Evolutionary conservation across 192 early-diverging fungal species (phyloP).

Genomic region (Umbelopsis isabellina): DNA sequence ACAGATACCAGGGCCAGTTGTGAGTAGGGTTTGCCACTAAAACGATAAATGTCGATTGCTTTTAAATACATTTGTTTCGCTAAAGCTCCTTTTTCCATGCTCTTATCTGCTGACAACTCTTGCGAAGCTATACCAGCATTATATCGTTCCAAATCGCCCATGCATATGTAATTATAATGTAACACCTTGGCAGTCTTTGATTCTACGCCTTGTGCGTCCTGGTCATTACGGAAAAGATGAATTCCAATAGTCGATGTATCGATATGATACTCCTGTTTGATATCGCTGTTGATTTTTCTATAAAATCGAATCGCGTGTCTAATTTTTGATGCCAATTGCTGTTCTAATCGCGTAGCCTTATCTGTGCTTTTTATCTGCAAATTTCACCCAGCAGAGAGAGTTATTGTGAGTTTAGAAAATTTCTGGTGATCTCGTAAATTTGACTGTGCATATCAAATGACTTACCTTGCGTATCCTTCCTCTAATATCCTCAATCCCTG

Average conservation of each 20-base stretch:
- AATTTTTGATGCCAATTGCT: constrained; percentile 44
- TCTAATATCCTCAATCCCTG: constrained; percentile 54
- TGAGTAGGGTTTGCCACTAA: constrained; percentile 38
- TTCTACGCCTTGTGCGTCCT: constrained; percentile 14
- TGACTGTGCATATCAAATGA: not conserved
- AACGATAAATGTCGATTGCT: constrained; percentile 16
- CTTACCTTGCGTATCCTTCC: constrained; percentile 51
- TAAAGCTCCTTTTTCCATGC: constrained; percentile 19
- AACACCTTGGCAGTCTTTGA: constrained; percentile 40
- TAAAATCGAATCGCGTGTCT: constrained; percentile 54
- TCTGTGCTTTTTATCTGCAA: constrained; percentile 34
- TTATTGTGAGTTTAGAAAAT: not conserved
- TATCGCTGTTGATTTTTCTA: constrained; percentile 47
- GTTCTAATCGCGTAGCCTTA: constrained; percentile 34
- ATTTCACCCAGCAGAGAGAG: not conserved
- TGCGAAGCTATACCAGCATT: constrained; percentile 28
- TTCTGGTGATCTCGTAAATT: not conserved
- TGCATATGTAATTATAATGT: constrained; percentile 55
- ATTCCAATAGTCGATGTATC: constrained; percentile 55
- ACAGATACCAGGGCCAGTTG: constrained; percentile 36
- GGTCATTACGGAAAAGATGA: constrained; percentile 33
- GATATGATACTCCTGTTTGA: constrained; percentile 51
- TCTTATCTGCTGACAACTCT: not conserved
- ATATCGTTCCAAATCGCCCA: constrained; percentile 62
- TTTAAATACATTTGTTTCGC: constrained; percentile 34